Evolutionary conservation across 441 rosid genomes (phyloP), one percentile per base, ranked within the genome.

Genomic region (Bruguiera hainesii): DNA sequence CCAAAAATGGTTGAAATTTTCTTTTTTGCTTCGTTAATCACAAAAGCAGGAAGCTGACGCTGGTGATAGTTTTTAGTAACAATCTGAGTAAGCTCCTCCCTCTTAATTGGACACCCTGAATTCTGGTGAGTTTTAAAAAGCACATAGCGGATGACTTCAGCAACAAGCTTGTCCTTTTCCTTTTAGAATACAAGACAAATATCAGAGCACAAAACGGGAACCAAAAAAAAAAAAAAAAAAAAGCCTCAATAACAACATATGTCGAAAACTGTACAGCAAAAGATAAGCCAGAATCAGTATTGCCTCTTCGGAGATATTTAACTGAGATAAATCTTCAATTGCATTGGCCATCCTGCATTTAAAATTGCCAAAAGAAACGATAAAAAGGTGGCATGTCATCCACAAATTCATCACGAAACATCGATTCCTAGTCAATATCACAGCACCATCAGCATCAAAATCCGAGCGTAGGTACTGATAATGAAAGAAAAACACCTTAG

Each of bases 141-240:
- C 71, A 89, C 67, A 68, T 84, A 83, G 63, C 98, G 90, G 5
- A 91, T 84, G 69, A 88, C 89, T 81, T 91, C 98, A 1, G 87
- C 87, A 26, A 91, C 96, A 61, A 91, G 88, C 86, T 93, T 93
- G 75, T 91, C 97, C 76, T 83, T 84, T 77, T 91, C 98, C 89
- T 90, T 60, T 30, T 15, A n/a, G 63, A 19, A 55, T 20, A 55
- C 58, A 23, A 23, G 28, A 55, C 15, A 23, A 55, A 3, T 20
- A 55, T 55, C 21, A n/a, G 26, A 60, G 7, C 9, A 9, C 2
- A 60, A 60, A 18, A 33, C 11, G 2, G 39, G 3, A 11, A 33
- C 21, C 3, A 7, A 5, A 30, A 60, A 60, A 3, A 7, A 60
- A 60, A 3, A 19, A 3, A 19, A 3, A 7, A 20, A 19, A 35